Base-by-base conservation (phyloP, 169 alveolate species). In the Plasmodium cynomolgi region DNA sequence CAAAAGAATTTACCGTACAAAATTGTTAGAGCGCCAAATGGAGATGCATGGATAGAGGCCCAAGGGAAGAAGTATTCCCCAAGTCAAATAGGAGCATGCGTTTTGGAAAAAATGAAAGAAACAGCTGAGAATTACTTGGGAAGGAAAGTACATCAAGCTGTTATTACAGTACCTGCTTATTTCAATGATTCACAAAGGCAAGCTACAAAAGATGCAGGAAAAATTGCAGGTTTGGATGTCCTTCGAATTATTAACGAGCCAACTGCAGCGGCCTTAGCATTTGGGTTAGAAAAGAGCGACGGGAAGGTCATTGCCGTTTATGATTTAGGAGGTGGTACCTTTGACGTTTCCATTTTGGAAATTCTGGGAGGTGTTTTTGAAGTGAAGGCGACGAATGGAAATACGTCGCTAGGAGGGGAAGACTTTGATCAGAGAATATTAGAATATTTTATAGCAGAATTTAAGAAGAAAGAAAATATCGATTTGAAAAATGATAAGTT, bases 201-300 rank as follows among this genome's bases (percentile, higher is more conserved):
- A 96, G 99, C 99, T 44, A 99, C 99, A 13, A 99, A 98, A 95
- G 99, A 99, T 95, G 99, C 99, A 7, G 99, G 99, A 33, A 97
- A 97, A 84, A 99, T 99, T 84, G 99, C 99, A 15, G 99, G 99
- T 20, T 96, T 99, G 68, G 98, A 98, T 44, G 99, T 95, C 15
- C 93, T 97, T 88, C 98, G 99, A 86, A 99, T 99, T 94, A 99
- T 99, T 93, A 99, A 99, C 97, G 99, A 99, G 96, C 99, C 99
- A 33, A 99, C 99, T 1, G 99, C 99, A 29, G 99, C 99, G 54
- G 99, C 99, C 1, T 96, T 99, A 92, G 99, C 99, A 15, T 99
- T 98, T 95, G 99, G 99, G 39, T 96, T 98, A 91, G 99, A 99
- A 85, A 98, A 99, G 97, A 98, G 97, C 75, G 99, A 98, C 81